phyloP scores from a whole-genome alignment of 208 protist genomes.

The Porcisia hertigi region DNA sequence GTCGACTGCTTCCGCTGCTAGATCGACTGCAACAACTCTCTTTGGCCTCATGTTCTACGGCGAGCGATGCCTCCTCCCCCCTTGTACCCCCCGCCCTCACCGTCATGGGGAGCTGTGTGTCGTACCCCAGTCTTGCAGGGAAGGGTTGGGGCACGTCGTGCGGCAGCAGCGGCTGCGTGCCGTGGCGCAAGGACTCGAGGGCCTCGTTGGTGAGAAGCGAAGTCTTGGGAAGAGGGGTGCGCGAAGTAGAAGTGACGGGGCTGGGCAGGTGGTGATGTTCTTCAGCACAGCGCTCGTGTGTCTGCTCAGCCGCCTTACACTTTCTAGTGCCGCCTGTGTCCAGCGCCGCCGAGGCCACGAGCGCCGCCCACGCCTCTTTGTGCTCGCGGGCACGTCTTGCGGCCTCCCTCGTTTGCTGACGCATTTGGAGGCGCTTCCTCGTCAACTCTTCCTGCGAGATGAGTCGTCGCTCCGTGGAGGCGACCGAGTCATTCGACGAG shows the following conservation, averaged over 20 bases:
- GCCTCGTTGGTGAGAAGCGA: constrained; percentile 9
- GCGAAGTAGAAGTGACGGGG: no score
- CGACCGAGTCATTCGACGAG: neutral
- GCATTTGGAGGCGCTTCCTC: neutral
- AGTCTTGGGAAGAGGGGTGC: neutral
- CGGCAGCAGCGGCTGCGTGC: neutral
- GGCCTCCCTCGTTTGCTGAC: constrained; percentile 7
- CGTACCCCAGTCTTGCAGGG: neutral
- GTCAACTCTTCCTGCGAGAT: constrained; percentile 4
- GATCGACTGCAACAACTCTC: constrained; percentile 7
- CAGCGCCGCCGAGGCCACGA: neutral
- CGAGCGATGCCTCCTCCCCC: neutral
- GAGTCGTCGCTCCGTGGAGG: constrained; percentile 6
- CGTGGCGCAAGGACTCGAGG: constrained; percentile 2
- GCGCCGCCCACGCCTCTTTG: constrained; percentile 3
- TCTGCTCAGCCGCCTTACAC: neutral
- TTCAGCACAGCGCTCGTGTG: neutral
- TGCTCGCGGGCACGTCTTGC: constrained; percentile 1
- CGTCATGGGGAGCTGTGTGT: neutral
- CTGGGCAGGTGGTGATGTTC: no score
- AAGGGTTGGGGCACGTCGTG: neutral
- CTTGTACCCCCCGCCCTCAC: neutral
- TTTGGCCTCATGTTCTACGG: neutral
- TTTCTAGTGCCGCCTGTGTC: neutral
- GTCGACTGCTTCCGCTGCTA: neutral